Conservation (phyloP, 106 monocot species). For the Iris macrosiphon region DNA sequence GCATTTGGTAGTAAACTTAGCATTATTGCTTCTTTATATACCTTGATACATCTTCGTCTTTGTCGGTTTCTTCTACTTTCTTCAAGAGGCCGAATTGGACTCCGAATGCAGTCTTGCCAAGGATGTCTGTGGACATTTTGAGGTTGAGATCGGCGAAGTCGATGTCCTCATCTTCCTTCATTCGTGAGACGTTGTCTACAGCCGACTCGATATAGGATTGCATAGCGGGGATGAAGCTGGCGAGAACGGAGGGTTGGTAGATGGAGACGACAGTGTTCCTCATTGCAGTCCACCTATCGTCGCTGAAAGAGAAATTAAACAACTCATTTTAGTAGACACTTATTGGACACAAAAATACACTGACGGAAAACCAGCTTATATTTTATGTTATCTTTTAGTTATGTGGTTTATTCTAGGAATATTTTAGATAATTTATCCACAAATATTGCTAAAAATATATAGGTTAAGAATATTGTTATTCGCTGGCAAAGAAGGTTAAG, state of each 20-base stretch:
- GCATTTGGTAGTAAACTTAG: no score
- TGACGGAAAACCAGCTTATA: no score
- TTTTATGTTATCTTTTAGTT: neutral
- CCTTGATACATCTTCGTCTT: neutral
- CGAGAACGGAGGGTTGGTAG: slow-evolving; percentile 52
- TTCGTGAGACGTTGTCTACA: neutral
- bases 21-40: neutral
- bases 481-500: no score
- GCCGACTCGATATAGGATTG: slow-evolving; percentile 36
- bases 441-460: no score
- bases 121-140: slow-evolving; percentile 40
- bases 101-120: slow-evolving; percentile 57
- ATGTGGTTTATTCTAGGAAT: no score
- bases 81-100: slow-evolving; percentile 44
- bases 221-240: slow-evolving; percentile 52
- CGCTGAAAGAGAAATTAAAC: slow-evolving; percentile 21
- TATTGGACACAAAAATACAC: no score
- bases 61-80: no score
- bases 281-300: slow-evolving; percentile 52
- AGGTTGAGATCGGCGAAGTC: slow-evolving; percentile 46
- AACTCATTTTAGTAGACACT: no score
- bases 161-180: slow-evolving; percentile 16
- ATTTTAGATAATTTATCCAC: no score
- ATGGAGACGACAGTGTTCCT: slow-evolving; percentile 52
- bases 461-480: no score